Evolutionary conservation across 2,329 filamentous ascomycete genomes (phyloP).

Genomic region (Verticillium tricorpus): DNA sequence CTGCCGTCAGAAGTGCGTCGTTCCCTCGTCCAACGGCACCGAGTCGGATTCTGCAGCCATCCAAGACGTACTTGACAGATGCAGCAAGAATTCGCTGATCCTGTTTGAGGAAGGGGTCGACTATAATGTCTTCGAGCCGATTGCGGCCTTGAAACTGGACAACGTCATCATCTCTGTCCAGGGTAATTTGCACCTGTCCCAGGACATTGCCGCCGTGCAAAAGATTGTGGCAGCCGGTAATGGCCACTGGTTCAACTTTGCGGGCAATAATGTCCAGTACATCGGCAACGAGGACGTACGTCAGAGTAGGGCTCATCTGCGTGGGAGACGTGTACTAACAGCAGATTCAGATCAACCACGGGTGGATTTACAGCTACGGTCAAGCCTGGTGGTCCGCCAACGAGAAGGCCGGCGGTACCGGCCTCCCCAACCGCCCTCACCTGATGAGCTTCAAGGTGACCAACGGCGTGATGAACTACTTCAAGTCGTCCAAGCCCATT

Average conservation of each 20-base stretch:
- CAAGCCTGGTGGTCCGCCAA: constrained; percentile 41
- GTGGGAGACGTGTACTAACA: neutral
- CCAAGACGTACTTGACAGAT: constrained; percentile 27
- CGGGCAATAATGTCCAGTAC: constrained; percentile 25
- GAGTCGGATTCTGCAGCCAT: constrained; percentile 35
- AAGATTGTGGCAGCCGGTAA: constrained; percentile 25
- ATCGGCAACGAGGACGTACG: constrained; percentile 27
- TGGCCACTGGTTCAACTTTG: constrained; percentile 32
- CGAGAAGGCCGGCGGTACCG: constrained; percentile 26
- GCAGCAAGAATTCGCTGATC: constrained; percentile 27
- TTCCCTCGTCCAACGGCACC: constrained; percentile 26
- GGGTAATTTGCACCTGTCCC: constrained; percentile 37
- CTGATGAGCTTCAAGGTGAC: constrained; percentile 31
- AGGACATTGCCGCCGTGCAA: constrained; percentile 32
- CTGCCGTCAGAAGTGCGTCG: constrained; percentile 6
- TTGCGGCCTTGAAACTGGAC: constrained; percentile 31
- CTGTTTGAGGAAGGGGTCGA: constrained; percentile 32
- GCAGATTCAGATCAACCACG: constrained; percentile 15
- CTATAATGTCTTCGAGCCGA: constrained; percentile 36
- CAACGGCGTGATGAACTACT: constrained; percentile 29
- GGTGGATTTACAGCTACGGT: constrained; percentile 40
- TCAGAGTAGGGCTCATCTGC: constrained; percentile 1
- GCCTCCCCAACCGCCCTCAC: constrained; percentile 32
- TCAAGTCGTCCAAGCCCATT: constrained; percentile 38
- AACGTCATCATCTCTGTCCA: constrained; percentile 36